phyloP scores from a whole-genome alignment of 1,284 basidiomycete species.

The Tilletia walkeri region DNA sequence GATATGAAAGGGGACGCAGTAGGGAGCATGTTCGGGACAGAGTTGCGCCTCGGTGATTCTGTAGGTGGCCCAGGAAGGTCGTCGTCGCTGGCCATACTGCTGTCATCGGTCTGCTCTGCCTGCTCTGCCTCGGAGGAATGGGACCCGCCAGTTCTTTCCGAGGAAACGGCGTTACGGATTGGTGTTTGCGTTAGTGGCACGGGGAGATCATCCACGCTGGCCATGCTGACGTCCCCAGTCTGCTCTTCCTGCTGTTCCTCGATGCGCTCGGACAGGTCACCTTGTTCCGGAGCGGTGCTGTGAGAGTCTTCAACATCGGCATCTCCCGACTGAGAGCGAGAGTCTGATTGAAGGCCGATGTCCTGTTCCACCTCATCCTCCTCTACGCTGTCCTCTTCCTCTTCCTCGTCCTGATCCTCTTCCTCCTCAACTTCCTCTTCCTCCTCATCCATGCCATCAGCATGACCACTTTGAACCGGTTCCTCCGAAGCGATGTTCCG shows the following conservation, averaged over 20 bases:
- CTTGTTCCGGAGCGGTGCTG: not conserved
- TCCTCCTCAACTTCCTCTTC: constrained; percentile 14
- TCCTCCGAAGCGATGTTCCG: no score
- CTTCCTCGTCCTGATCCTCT: constrained; percentile 10
- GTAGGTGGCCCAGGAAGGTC: not conserved
- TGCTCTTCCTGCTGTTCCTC: not conserved
- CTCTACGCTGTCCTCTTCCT: not conserved
- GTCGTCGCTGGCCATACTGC: not conserved
- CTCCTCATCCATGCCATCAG: not conserved
- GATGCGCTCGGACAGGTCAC: not conserved
- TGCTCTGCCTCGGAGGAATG: no score
- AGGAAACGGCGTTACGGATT: no score
- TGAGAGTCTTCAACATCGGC: not conserved
- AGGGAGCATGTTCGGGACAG: not conserved
- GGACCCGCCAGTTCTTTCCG: no score
- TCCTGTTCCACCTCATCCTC: not conserved
- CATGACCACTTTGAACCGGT: no score
- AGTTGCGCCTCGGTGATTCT: not conserved
- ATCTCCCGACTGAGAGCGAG: not conserved
- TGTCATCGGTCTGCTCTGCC: not conserved
- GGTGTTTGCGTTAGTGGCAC: no score
- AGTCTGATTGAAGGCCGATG: constrained; percentile 8
- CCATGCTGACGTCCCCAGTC: no score
- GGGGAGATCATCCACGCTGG: no score
- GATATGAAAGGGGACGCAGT: not conserved